Base-by-base conservation (phyloP, 441 rosid species). In the Geranium incanum region DNA sequence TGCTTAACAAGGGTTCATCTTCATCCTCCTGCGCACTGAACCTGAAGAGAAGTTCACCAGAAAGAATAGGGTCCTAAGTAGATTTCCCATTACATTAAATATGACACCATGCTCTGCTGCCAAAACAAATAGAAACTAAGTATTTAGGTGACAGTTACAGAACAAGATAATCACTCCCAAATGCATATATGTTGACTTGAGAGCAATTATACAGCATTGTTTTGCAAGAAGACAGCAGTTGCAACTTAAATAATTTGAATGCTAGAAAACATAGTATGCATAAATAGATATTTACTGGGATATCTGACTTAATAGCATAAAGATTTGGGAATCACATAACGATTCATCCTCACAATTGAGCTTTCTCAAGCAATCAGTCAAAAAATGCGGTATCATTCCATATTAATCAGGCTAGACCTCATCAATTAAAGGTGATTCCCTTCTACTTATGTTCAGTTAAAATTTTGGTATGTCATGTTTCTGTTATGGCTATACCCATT, bases 21-120 rank as follows among this genome's bases (percentile, higher is more conserved):
- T 91, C 99, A 70, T 93, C 99, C 83, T 93, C 97, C 73, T 83
- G 89, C 33, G 94, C 95, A 82, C 97, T 88, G 74, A 87, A 81
- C 84, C 99, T 93, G 78, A 71, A 81, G 48, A 72, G 64, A 68
- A 36, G 73, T 43, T 36, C 43, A 39, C 43, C 43, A 21, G 71
- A n/a, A 59, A 62, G 33, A 23, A 50, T 50, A 50, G 59, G 13
- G 4, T 50, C 59, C 59, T 50, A 39, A 50, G 15, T 48, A 48
- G 1, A 48, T 48, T 11, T 48, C 57, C 11, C 57, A 48, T 12
- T 12, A 48, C 57, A 48, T 9, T 2, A 48, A 48, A 48, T 48
- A 48, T 48, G 57, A 48, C 12, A 3, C 57, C 57, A 48, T 48
- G 57, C 12, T 48, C 15, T 38, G 41, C 41, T 38, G 3, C 57